These are phyloP conservation scores for Penicillium hordei DNA, from an alignment of 2,329 filamentous ascomycete genomes.

Conservation along the genomic window DNA sequence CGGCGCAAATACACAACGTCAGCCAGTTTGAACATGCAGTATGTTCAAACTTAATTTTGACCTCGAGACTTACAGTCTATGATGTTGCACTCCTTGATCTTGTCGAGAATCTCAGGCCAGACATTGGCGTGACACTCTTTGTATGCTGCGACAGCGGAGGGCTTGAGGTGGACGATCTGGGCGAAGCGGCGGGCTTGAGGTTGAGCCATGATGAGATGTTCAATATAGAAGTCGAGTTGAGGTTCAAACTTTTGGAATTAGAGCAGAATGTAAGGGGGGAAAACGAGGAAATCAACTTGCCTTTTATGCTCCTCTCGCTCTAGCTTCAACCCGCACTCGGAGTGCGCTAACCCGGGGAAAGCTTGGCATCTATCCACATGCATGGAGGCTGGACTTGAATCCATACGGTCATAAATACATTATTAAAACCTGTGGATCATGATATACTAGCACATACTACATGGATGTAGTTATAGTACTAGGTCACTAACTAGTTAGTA, in stretches of 20 bases:
- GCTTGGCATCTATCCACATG: constrained; percentile 1
- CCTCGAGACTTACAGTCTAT: constrained; percentile 59
- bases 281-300: not conserved
- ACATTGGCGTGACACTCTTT: constrained; percentile 71
- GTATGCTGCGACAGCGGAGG: constrained; percentile 65
- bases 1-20: not conserved
- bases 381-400: not conserved
- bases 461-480: not conserved
- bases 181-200: constrained; percentile 53
- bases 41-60: not conserved
- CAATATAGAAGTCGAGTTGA: not conserved
- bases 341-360: constrained; percentile 26
- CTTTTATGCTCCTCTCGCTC: constrained; percentile 16
- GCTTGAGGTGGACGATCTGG: constrained; percentile 71
- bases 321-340: constrained; percentile 25
- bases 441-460: not conserved
- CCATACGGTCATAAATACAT: not conserved
- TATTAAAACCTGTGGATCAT: not conserved
- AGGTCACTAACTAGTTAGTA: no score
- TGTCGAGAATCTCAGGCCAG: constrained; percentile 74
- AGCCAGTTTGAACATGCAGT: not conserved
- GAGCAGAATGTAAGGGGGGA: not conserved
- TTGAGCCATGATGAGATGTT: constrained; percentile 16
- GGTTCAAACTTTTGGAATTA: not conserved
- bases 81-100: constrained; percentile 75